Evolutionary conservation across 78 protist species (phyloP).

Genomic region (Thecamonas trahens): DNA sequence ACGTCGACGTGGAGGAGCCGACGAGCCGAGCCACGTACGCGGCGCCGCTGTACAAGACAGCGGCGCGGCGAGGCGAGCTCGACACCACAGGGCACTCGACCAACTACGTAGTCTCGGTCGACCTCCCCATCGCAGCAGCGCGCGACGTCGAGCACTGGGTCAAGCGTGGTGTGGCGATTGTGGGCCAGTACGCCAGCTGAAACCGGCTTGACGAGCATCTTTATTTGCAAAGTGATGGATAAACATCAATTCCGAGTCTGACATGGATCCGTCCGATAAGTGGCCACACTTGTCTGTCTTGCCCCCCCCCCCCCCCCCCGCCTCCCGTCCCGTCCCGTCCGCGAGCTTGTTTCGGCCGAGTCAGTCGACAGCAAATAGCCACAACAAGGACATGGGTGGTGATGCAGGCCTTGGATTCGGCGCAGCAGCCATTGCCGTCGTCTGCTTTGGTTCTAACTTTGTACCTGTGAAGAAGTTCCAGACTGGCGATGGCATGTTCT

Average conservation of each 20-base stretch:
- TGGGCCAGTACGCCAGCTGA: no score
- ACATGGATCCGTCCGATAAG: no score
- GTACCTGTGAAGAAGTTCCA: conserved; percentile 22
- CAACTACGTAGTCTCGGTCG: conserved; percentile 62
- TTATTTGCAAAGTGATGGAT: no score
- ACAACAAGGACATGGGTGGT: no score
- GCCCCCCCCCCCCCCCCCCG: no score
- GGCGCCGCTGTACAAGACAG: conserved; percentile 69
- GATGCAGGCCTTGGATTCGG: conserved; percentile 23
- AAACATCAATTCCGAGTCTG: no score
- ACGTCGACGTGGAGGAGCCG: not conserved
- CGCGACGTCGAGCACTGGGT: conserved; percentile 43
- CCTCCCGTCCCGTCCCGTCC: no score
- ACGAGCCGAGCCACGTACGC: conserved; percentile 37
- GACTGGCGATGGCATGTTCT: conserved; percentile 39
- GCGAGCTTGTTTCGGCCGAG: no score
- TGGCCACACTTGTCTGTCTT: no score
- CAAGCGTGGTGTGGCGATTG: conserved; percentile 67
- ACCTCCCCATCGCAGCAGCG: conserved; percentile 38
- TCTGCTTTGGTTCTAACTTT: conserved; percentile 42
- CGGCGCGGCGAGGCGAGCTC: conserved; percentile 42
- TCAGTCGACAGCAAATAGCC: no score
- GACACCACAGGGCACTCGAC: conserved; percentile 69
- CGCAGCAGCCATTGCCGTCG: conserved; percentile 25
- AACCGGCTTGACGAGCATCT: no score